A percentile compares a stretch with the other conserved stretches of the same genome.
These are phyloP conservation scores for Barbatosphaeria neglecta DNA, from an alignment of 495 filamentous ascomycete species.

Conservation along the genomic window DNA sequence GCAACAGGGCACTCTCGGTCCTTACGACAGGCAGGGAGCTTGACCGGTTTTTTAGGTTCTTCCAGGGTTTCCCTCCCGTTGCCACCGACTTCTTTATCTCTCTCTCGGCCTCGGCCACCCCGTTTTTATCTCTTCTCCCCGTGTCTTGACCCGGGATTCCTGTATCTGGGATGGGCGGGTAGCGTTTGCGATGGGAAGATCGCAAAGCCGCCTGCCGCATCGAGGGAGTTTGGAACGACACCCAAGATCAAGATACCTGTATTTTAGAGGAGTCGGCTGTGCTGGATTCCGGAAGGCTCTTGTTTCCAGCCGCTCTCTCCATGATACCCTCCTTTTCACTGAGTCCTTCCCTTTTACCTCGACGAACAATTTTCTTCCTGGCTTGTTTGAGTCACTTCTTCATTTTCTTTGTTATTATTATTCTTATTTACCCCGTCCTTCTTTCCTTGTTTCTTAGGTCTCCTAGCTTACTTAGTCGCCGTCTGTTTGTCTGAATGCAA, in stretches of 20 bases:
- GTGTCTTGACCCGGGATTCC: neutral
- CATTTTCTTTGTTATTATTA: neutral
- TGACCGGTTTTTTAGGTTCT: too few relatives aligned
- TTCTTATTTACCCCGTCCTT: slow-evolving; percentile 1
- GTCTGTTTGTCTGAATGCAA: slow-evolving; percentile 16
- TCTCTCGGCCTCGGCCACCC: too few relatives aligned
- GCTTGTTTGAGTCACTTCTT: slow-evolving; percentile 12
- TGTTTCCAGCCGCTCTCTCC: slow-evolving; percentile 12
- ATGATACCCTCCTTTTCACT: slow-evolving; percentile 12
- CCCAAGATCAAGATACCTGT: slow-evolving; percentile 28
- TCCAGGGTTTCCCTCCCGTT: too few relatives aligned
- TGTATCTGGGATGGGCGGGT: neutral
- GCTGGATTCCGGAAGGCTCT: slow-evolving; percentile 10
- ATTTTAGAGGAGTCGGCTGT: slow-evolving; percentile 20
- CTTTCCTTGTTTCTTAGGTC: slow-evolving; percentile 8
- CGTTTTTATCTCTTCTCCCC: neutral
- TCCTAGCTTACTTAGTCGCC: slow-evolving; percentile 18
- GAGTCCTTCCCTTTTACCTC: neutral
- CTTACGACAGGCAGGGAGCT: too few relatives aligned
- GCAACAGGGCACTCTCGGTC: too few relatives aligned
- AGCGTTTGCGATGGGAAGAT: neutral
- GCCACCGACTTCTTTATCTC: too few relatives aligned
- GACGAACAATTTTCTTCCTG: slow-evolving; percentile 20
- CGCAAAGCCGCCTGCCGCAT: neutral
- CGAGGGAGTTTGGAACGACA: slow-evolving; percentile 2